phyloP scores from a whole-genome alignment of 345 rosid genomes.

The Eucalyptus cloeziana region DNA sequence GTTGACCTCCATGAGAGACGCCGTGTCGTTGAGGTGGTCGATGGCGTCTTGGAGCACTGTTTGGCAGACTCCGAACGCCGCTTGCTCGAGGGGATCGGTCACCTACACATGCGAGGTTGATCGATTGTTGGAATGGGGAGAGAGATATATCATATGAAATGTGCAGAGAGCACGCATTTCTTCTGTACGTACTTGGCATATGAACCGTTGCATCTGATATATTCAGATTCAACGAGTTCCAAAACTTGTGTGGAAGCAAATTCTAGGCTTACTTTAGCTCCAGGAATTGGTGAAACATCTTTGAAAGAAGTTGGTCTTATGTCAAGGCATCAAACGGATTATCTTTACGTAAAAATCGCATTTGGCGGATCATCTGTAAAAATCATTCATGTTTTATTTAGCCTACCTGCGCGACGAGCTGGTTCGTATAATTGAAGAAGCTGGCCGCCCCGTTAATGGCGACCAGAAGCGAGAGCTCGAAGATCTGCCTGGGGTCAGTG shows the following conservation, averaged over 20 bases:
- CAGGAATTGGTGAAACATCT: not conserved
- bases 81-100: not conserved
- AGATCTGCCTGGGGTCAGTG: constrained; percentile 27
- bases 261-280: not conserved
- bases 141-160: too few species aligned
- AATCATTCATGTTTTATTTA: not conserved
- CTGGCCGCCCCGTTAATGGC: constrained; percentile 27
- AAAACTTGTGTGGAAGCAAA: not conserved
- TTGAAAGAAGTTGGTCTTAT: not conserved
- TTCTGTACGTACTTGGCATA: too few species aligned
- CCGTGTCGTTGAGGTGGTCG: not conserved
- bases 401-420: not conserved
- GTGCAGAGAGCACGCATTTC: too few species aligned
- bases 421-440: constrained; percentile 21
- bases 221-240: not conserved
- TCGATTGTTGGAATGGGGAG: not conserved
- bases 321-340: not conserved
- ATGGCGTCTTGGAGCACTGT: constrained; percentile 8
- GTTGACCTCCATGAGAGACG: not conserved
- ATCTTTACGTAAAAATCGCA: not conserved
- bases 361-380: not conserved
- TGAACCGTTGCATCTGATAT: not conserved
- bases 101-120: not conserved
- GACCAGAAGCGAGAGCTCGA: constrained; percentile 44
- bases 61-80: constrained; percentile 7